phyloP scores from a whole-genome alignment of 2,329 filamentous ascomycete genomes.

The Neonectria sp. region DNA sequence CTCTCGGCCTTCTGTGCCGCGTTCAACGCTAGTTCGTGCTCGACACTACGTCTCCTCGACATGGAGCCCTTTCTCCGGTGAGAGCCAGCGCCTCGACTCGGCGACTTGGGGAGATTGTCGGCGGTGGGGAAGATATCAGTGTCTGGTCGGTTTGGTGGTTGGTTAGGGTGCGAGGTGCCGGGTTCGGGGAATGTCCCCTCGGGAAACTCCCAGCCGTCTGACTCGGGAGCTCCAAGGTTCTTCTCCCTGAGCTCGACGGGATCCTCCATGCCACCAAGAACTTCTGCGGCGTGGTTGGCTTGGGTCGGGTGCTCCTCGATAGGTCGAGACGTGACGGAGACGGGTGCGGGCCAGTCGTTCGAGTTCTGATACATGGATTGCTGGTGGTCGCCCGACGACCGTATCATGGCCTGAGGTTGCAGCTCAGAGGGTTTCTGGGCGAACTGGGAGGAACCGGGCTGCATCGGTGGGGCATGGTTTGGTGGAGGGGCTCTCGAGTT shows the following conservation, averaged over 20 bases:
- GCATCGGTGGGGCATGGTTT: constrained; percentile 72
- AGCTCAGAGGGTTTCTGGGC: constrained; percentile 54
- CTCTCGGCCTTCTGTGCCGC: constrained; percentile 74
- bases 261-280: constrained; percentile 56
- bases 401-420: constrained; percentile 66
- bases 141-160: constrained; percentile 78
- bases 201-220: constrained; percentile 94
- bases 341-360: constrained; percentile 54
- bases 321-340: constrained; percentile 53
- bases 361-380: constrained; percentile 57
- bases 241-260: constrained; percentile 64
- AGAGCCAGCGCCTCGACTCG: constrained; percentile 76
- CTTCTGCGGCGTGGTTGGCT: constrained; percentile 58
- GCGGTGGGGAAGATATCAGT: constrained; percentile 90
- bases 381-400: constrained; percentile 67
- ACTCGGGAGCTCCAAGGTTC: constrained; percentile 61
- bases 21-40: constrained; percentile 73
- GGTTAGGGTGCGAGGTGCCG: constrained; percentile 60
- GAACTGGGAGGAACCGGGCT: constrained; percentile 55
- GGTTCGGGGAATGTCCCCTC: constrained; percentile 78
- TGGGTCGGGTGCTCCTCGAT: constrained; percentile 53
- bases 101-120: constrained; percentile 85
- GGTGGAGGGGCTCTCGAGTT: constrained; percentile 68
- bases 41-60: constrained; percentile 78
- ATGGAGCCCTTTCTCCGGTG: constrained; percentile 88